These are phyloP conservation scores for Isatis tinctoria DNA, from an alignment of 345 rosid species.

Conservation along the genomic window DNA sequence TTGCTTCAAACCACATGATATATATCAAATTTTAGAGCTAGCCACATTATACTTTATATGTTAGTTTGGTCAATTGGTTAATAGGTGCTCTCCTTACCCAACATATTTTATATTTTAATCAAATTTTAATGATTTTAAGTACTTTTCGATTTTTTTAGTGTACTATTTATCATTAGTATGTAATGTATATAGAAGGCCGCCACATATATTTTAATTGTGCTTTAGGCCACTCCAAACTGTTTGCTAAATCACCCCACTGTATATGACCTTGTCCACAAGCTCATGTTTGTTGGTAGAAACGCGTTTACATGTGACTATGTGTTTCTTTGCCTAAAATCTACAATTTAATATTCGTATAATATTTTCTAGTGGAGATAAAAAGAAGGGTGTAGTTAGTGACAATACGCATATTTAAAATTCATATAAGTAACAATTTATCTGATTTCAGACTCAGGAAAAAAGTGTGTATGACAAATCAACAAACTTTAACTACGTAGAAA, in stretches of 20 bases:
- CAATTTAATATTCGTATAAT: background rate
- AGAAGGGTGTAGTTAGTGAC: background rate
- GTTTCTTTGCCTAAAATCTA: slow-evolving; percentile 20
- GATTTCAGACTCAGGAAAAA: background rate
- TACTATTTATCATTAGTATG: no score
- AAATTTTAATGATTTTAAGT: no score
- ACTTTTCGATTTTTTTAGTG: no score
- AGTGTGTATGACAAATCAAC: background rate
- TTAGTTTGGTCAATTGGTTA: no score
- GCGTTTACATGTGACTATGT: slow-evolving; percentile 27
- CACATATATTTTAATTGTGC: no score
- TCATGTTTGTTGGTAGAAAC: slow-evolving; percentile 28
- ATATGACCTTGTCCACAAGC: slow-evolving; percentile 23
- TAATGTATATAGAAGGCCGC: no score
- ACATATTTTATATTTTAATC: no score
- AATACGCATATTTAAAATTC: background rate
- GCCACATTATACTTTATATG: no score
- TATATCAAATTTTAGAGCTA: no score
- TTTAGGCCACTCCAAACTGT: no score
- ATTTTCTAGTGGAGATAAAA: background rate
- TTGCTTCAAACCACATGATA: no score
- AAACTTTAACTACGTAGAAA: background rate
- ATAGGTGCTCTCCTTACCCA: no score
- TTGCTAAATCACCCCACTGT: background rate
- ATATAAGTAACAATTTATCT: background rate